These are phyloP conservation scores for Inga laurina DNA, from an alignment of 306 rosid species.

Conservation along the genomic window DNA sequence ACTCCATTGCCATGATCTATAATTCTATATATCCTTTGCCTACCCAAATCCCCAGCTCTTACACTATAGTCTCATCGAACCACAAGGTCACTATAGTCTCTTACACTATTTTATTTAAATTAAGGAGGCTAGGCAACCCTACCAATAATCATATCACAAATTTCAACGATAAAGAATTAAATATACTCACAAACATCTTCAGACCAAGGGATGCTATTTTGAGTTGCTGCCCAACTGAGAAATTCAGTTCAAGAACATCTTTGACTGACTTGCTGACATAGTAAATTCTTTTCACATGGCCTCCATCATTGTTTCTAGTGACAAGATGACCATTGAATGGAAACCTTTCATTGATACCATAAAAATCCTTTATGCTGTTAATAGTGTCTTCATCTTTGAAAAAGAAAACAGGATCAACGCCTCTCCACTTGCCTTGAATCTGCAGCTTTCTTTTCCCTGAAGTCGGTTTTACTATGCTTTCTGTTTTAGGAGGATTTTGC, in stretches of 20 bases:
- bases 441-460: constrained; percentile 75
- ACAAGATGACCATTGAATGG: constrained; percentile 79
- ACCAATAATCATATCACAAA: background rate
- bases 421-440: constrained; percentile 86
- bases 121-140: constrained; percentile 1
- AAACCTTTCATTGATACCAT: constrained; percentile 70
- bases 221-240: constrained; percentile 82
- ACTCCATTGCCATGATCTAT: background rate
- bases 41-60: background rate
- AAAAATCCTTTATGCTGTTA: constrained; percentile 69
- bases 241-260: constrained; percentile 78
- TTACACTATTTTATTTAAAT: background rate
- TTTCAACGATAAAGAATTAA: constrained; percentile 4
- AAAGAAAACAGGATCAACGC: constrained; percentile 86
- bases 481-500: constrained; percentile 37
- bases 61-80: too few relatives aligned
- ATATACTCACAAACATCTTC: constrained; percentile 88
- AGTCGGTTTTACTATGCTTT: constrained; percentile 43
- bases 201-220: constrained; percentile 87
- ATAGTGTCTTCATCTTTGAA: constrained; percentile 74
- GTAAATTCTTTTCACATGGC: constrained; percentile 84
- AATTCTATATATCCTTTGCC: background rate
- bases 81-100: background rate
- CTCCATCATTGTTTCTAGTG: constrained; percentile 70
- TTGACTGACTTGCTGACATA: constrained; percentile 80